Evolutionary conservation across 805 yeast genomes (phyloP).

Genomic region (Barnettozyma wickerhamii): DNA sequence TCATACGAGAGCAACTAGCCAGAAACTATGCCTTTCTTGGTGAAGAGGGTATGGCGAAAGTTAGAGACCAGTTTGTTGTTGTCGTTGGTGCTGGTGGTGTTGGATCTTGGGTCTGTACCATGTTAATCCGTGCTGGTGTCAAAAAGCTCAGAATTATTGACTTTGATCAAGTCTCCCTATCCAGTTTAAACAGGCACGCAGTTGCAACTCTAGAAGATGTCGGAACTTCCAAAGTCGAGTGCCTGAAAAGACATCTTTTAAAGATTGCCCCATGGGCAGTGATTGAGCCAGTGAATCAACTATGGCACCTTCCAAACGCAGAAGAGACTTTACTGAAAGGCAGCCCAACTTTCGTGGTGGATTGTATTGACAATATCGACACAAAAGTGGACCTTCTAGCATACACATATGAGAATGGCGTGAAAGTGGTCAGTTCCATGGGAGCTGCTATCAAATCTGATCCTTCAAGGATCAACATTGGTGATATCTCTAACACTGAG

Average conservation of each 20-base stretch:
- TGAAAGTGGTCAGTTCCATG: slow-evolving; percentile 84
- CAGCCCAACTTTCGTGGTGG: slow-evolving; percentile 76
- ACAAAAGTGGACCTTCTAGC: slow-evolving; percentile 90
- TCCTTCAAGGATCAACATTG: slow-evolving; percentile 84
- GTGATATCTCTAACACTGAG: slow-evolving; percentile 83
- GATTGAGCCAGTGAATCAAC: slow-evolving; percentile 69
- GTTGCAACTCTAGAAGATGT: slow-evolving; percentile 91
- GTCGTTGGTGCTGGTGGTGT: slow-evolving; percentile 98
- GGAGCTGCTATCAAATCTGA: slow-evolving; percentile 98
- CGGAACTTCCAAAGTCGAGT: slow-evolving; percentile 84
- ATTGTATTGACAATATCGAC: slow-evolving; percentile 94
- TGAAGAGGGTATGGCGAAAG: slow-evolving; percentile 71
- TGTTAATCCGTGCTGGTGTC: slow-evolving; percentile 89
- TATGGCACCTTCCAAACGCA: slow-evolving; percentile 71
- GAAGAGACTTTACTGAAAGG: slow-evolving; percentile 52
- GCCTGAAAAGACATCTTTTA: slow-evolving; percentile 62
- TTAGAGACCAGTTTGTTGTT: slow-evolving; percentile 68
- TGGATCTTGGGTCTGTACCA: slow-evolving; percentile 93
- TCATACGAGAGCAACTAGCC: slow-evolving; percentile 88
- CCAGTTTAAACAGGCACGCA: slow-evolving; percentile 91
- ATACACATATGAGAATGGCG: slow-evolving; percentile 54
- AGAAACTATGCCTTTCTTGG: slow-evolving; percentile 91
- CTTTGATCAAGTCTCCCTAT: slow-evolving; percentile 92
- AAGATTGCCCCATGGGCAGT: slow-evolving; percentile 93
- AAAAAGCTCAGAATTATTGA: slow-evolving; percentile 77